Percentiles rank a stretch among this genome's conserved stretches.
These are phyloP conservation scores for Stenogyne calaminthoides DNA, from an alignment of 305 asterid genomes.

Conservation along the genomic window DNA sequence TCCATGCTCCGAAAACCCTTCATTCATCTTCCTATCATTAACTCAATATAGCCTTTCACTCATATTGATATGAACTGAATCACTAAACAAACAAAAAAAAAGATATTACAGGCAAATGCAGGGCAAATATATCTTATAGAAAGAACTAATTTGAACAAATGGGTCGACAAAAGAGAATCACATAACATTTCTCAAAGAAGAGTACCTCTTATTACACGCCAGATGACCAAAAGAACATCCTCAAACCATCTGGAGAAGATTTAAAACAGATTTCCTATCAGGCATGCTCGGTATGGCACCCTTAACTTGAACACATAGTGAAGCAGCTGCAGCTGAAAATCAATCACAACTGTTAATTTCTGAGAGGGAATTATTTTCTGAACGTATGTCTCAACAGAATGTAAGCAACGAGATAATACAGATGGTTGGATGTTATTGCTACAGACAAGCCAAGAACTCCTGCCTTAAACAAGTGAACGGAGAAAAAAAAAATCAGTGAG, in stretches of 20 bases:
- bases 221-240: constrained; percentile 19
- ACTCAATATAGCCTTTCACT: too few species aligned
- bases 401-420: neutral
- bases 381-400: neutral
- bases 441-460: neutral
- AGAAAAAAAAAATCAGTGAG: neutral
- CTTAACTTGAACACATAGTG: constrained; percentile 94
- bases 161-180: neutral
- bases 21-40: too few species aligned
- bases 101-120: too few species aligned
- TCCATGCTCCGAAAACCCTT: too few species aligned
- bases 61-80: too few species aligned
- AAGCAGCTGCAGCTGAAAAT: constrained; percentile 95
- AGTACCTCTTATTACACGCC: constrained; percentile 46
- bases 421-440: neutral
- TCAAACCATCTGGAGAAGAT: constrained; percentile 69
- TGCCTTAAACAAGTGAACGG: neutral
- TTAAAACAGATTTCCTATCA: constrained; percentile 62
- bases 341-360: neutral
- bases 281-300: constrained; percentile 99
- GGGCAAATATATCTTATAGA: neutral
- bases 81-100: too few species aligned
- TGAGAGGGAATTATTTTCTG: constrained; percentile 17
- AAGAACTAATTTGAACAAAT: neutral
- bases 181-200: neutral